A percentile compares a stretch with the other conserved stretches of the same genome.
phyloP scores from a whole-genome alignment of 2,329 filamentous ascomycete species.

The Passalora sequoiae region DNA sequence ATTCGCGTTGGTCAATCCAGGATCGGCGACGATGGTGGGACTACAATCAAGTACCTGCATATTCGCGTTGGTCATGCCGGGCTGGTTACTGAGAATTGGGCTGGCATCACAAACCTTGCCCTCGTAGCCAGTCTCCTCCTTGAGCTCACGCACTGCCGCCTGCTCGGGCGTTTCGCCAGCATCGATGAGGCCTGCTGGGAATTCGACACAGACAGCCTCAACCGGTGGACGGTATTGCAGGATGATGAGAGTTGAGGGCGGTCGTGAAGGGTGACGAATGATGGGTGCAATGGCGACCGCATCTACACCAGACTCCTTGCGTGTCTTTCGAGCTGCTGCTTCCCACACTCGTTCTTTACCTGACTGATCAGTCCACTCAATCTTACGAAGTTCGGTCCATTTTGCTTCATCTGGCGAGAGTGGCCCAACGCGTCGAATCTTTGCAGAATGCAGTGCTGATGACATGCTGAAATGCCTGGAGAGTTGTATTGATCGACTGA shows the following conservation, averaged over 20 bases:
- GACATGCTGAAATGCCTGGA: constrained; percentile 22
- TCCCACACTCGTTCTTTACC: constrained; percentile 48
- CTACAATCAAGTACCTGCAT: constrained; percentile 46
- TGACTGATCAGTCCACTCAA: constrained; percentile 40
- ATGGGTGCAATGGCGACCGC: constrained; percentile 56
- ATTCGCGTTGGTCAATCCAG: constrained; percentile 56
- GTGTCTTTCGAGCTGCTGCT: constrained; percentile 48
- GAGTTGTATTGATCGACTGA: constrained; percentile 16
- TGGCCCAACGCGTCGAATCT: constrained; percentile 45
- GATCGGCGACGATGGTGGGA: constrained; percentile 63
- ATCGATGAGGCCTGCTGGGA: constrained; percentile 57
- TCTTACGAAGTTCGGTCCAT: constrained; percentile 54
- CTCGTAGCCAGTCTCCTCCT: constrained; percentile 60
- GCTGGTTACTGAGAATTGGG: constrained; percentile 57
- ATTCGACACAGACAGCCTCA: constrained; percentile 54
- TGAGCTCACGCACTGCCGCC: constrained; percentile 54
- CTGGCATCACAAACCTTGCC: constrained; percentile 46
- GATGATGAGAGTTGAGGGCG: constrained; percentile 51
- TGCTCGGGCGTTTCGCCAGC: constrained; percentile 52
- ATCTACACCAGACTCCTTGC: constrained; percentile 53
- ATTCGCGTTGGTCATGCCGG: constrained; percentile 39
- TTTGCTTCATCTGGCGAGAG: constrained; percentile 50
- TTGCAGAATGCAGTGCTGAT: constrained; percentile 40
- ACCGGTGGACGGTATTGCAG: constrained; percentile 57
- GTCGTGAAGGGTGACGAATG: constrained; percentile 44